A percentile compares a stretch with the other conserved stretches of the same genome.
Evolutionary conservation across 805 yeast species (phyloP).

Genomic region (Candida anglica): DNA sequence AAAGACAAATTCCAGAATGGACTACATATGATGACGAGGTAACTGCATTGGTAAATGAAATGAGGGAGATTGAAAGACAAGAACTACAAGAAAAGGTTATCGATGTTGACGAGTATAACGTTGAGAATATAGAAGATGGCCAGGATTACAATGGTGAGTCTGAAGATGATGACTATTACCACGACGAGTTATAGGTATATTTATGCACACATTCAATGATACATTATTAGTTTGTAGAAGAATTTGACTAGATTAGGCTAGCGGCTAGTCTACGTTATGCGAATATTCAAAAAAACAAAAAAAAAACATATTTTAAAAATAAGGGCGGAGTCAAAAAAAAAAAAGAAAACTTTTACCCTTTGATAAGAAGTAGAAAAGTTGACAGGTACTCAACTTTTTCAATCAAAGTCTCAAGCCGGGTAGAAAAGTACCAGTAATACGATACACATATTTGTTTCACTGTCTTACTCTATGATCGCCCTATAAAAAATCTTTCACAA

Average conservation of each 20-base stretch:
- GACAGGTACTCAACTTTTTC: too few relatives aligned
- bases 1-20: slow-evolving; percentile 81
- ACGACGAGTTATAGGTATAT: slow-evolving; percentile 4
- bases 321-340: neutral
- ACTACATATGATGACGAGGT: slow-evolving; percentile 56
- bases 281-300: neutral
- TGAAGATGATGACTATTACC: slow-evolving; percentile 5
- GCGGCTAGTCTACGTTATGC: too few relatives aligned
- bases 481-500: too few relatives aligned
- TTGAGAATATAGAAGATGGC: too few relatives aligned
- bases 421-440: too few relatives aligned
- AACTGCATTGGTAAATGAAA: slow-evolving; percentile 14
- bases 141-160: slow-evolving; percentile 10
- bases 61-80: slow-evolving; percentile 2
- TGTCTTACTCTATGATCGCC: too few relatives aligned
- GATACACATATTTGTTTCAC: too few relatives aligned
- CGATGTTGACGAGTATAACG: too few relatives aligned
- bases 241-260: too few relatives aligned
- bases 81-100: neutral
- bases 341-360: neutral
- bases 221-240: neutral
- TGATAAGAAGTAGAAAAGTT: too few relatives aligned
- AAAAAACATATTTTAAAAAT: too few relatives aligned
- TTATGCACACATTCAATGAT: neutral
- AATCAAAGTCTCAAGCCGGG: too few relatives aligned